phyloP scores from a whole-genome alignment of 768 basidiomycete species.

The Mrakia frigida region DNA sequence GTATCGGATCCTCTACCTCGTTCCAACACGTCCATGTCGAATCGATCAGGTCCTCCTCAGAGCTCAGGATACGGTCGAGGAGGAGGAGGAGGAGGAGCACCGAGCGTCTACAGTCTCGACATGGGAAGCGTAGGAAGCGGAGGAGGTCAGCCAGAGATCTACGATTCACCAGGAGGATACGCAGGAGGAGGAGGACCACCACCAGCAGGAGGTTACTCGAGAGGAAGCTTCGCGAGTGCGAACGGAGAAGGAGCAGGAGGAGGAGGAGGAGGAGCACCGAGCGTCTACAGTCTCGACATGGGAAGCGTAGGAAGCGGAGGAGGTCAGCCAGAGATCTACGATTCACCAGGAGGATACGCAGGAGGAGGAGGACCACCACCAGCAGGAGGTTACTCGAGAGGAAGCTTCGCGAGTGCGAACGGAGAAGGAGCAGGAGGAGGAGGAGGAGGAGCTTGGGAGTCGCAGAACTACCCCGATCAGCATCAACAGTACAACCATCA shows the following conservation, averaged over 20 bases:
- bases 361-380: background rate
- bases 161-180: background rate
- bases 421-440: conserved; percentile 46
- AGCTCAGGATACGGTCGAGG: conserved; percentile 42
- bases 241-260: conserved; percentile 42
- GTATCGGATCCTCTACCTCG: conserved; percentile 50
- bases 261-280: conserved; percentile 20
- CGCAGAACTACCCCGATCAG: conserved; percentile 36
- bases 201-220: background rate
- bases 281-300: conserved; percentile 31
- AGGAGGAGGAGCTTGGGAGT: no score
- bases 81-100: conserved; percentile 18
- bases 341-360: background rate
- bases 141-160: background rate
- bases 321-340: background rate
- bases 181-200: background rate
- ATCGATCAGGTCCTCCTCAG: conserved; percentile 44
- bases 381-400: conserved; percentile 7
- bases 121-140: conserved; percentile 42
- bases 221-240: conserved; percentile 32
- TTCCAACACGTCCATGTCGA: conserved; percentile 29
- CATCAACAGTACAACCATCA: conserved; percentile 30
- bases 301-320: conserved; percentile 42
- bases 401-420: conserved; percentile 34
- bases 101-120: conserved; percentile 30